These are phyloP conservation scores for Hanseniaspora gamundiae DNA, from an alignment of 1,139 yeast genomes.

Conservation along the genomic window DNA sequence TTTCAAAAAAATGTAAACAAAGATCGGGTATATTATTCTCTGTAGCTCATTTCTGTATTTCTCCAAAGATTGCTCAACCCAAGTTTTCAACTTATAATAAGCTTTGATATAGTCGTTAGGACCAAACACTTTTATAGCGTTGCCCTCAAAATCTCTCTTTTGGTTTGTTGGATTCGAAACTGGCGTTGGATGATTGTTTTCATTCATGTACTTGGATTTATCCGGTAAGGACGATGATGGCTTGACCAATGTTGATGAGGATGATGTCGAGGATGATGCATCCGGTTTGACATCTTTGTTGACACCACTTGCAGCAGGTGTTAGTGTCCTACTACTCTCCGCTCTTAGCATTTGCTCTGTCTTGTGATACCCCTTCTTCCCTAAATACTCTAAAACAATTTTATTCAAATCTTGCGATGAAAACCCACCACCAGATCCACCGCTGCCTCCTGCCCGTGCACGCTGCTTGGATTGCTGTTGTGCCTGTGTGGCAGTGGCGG, in stretches of 20 bases:
- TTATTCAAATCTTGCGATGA: conserved; percentile 76
- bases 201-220: neutral
- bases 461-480: neutral
- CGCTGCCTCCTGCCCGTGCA: neutral
- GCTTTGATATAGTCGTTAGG: conserved; percentile 69
- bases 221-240: conserved; percentile 7
- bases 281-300: conserved; percentile 9
- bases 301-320: conserved; percentile 28
- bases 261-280: conserved; percentile 36
- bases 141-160: conserved; percentile 29
- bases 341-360: conserved; percentile 90
- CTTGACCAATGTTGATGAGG: conserved; percentile 18
- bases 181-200: neutral
- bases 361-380: conserved; percentile 85
- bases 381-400: conserved; percentile 82
- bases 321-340: conserved; percentile 67
- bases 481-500: conserved; percentile 1
- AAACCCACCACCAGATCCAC: conserved; percentile 20
- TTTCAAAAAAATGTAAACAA: conserved; percentile 78
- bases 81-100: conserved; percentile 64
- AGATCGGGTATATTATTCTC: conserved; percentile 76
- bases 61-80: conserved; percentile 89
- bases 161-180: conserved; percentile 4
- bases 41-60: conserved; percentile 82
- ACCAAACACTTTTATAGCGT: conserved; percentile 30